Evolutionary conservation across 345 rosid species (phyloP), one percentile per base, ranked within the genome.

Genomic region (Gossypium anomalum): DNA sequence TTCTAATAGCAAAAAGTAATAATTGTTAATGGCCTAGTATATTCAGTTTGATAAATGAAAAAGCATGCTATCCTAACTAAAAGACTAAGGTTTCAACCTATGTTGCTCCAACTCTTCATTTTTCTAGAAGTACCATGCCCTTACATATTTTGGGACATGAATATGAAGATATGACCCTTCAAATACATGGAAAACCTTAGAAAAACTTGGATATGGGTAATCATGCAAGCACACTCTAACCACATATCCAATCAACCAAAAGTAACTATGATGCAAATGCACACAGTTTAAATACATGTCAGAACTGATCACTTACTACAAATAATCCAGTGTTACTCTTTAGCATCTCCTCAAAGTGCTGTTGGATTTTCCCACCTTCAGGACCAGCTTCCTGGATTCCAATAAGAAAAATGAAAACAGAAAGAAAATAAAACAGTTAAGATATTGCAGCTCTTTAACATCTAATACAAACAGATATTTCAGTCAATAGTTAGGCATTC

Each of bases 281-380:
- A 34, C 56, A 25, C 15, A 44, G 72, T 49, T 25, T 25, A 23
- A 67, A 8, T 7, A 9, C 8, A 16, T 29, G 1, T 25, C 15
- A 49, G 41, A 48, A 60, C 62, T 16, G 10, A 9, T 41, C 20
- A 62, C 84, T 84, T 87, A 93, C 99, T 86, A 95, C 99, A 74
- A 93, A 95, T 75, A 89, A 78, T 22, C 91, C 78, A 2, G 99
- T 93, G 82, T 91, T 95, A 86, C 87, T 91, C 86, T 93, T 95
- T 80, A 91, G 82, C 80, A 93, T 71, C 67, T 95, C 98, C 89
- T 91, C 97, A 68, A 93, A 95, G 80, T 95, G 97, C 79, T 83
- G 66, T 82, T 91, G 97, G 76, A 93, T 88, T 85, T 93, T 95
- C 72, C 99, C 98, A 73, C 96, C 98, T 75, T 93, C 97, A 9